Conservation (phyloP, 768 basidiomycete genomes). For the Porphyrellus cyaneotinctus region DNA sequence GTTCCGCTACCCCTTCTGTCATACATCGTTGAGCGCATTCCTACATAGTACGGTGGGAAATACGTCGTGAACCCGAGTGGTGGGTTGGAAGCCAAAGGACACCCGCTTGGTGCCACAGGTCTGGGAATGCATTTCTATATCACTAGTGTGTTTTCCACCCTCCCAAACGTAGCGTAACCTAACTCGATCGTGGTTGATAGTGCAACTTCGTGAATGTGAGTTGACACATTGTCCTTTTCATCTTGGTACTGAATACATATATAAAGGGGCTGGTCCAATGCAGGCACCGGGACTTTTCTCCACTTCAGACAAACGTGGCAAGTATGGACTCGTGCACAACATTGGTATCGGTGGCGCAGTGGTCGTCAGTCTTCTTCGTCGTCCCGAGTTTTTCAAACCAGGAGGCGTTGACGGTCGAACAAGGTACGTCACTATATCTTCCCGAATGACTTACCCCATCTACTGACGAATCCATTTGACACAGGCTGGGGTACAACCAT, state of each 20-base stretch:
- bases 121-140: slow-evolving; percentile 88
- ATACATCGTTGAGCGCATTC: background rate
- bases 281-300: slow-evolving; percentile 71
- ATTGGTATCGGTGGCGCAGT: slow-evolving; percentile 79
- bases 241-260: background rate
- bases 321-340: slow-evolving; percentile 80
- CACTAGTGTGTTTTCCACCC: slow-evolving; percentile 47
- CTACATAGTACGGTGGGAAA: slow-evolving; percentile 70
- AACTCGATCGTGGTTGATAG: slow-evolving; percentile 30
- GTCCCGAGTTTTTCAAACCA: slow-evolving; percentile 70
- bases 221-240: background rate
- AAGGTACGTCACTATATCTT: slow-evolving; percentile 40
- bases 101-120: slow-evolving; percentile 80
- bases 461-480: background rate
- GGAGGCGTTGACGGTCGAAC: slow-evolving; percentile 65
- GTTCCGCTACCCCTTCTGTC: slow-evolving; percentile 10
- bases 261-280: slow-evolving; percentile 77
- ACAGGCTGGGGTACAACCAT: slow-evolving; percentile 78
- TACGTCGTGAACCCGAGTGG: slow-evolving; percentile 84
- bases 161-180: background rate
- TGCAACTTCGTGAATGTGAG: slow-evolving; percentile 72
- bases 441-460: background rate
- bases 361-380: slow-evolving; percentile 68
- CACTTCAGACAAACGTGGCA: slow-evolving; percentile 59
- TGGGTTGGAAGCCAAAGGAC: slow-evolving; percentile 85